phyloP scores from a whole-genome alignment of 2,329 filamentous ascomycete genomes.

The Fonsecaea monophora region DNA sequence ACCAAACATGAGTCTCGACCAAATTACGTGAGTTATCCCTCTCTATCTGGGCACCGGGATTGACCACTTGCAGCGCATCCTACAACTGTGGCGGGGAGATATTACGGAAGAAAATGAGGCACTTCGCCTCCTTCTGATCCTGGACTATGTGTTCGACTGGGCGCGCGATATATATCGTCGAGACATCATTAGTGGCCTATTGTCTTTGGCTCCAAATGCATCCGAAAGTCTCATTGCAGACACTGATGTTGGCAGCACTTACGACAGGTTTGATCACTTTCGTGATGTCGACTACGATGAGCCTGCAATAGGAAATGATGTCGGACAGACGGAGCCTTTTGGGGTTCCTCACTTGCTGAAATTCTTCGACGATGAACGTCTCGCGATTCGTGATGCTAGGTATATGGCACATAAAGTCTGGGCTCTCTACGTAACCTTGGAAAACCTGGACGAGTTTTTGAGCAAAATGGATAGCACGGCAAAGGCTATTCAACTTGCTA shows the following conservation, averaged over 20 bases:
- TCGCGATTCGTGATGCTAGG: slow-evolving; percentile 2
- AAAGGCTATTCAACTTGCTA: neutral
- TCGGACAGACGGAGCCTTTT: neutral
- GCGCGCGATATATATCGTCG: slow-evolving; percentile 8
- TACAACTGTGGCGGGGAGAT: slow-evolving; percentile 1
- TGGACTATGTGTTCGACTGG: slow-evolving; percentile 12
- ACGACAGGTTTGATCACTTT: neutral
- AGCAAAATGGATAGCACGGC: neutral
- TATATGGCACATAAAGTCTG: slow-evolving; percentile 1
- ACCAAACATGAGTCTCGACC: neutral
- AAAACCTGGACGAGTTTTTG: slow-evolving; percentile 2
- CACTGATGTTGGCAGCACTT: neutral
- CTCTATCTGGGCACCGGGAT: neutral
- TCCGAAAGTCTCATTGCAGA: neutral
- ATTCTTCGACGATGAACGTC: neutral
- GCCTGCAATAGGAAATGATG: neutral
- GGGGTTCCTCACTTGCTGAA: neutral
- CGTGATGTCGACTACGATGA: neutral
- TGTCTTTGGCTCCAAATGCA: neutral
- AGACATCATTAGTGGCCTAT: neutral
- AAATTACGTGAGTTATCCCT: slow-evolving; percentile 3
- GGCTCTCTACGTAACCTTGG: slow-evolving; percentile 3
- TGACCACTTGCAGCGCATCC: neutral
- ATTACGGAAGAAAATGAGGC: neutral
- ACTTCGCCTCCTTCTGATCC: neutral